These are phyloP conservation scores for Musa itinerans DNA, from an alignment of 176 grass and related monocot genomes.

Conservation along the genomic window DNA sequence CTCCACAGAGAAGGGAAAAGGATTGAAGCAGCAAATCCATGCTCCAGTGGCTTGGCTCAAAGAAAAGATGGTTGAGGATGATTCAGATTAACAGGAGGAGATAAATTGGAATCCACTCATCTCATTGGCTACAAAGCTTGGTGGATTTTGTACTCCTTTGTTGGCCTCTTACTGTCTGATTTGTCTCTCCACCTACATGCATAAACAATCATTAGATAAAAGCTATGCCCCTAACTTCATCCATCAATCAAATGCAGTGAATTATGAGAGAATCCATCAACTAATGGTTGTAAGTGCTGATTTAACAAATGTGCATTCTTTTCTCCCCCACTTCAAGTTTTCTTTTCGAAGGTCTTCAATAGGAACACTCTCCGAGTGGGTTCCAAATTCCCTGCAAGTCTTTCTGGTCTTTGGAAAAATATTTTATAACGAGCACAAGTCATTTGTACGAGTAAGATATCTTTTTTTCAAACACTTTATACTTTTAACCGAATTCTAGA, in stretches of 20 bases:
- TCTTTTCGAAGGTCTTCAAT: background rate
- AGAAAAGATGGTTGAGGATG: background rate
- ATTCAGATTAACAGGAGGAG: background rate
- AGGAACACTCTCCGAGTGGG: background rate
- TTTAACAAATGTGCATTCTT: conserved; percentile 6
- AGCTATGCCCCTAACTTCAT: background rate
- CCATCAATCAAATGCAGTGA: background rate
- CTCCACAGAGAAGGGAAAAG: background rate
- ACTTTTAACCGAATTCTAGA: too few species aligned
- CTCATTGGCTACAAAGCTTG: conserved; percentile 1
- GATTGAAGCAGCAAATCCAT: too few species aligned
- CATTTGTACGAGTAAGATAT: too few species aligned
- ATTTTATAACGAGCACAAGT: background rate
- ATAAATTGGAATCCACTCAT: background rate
- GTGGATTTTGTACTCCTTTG: conserved; percentile 4
- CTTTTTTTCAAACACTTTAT: too few species aligned
- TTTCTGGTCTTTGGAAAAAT: conserved; percentile 1
- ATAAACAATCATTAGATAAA: background rate
- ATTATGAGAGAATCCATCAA: conserved; percentile 15
- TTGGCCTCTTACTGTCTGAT: background rate
- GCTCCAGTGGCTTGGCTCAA: background rate
- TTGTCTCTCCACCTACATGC: background rate
- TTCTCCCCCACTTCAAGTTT: background rate
- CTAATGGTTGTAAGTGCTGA: conserved; percentile 4
- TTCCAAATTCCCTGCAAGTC: conserved; percentile 1